Percentiles rank a stretch among this genome's conserved stretches.
Conservation (phyloP, 108 stramenopile species). For the Aurantiochytrium sp. region DNA sequence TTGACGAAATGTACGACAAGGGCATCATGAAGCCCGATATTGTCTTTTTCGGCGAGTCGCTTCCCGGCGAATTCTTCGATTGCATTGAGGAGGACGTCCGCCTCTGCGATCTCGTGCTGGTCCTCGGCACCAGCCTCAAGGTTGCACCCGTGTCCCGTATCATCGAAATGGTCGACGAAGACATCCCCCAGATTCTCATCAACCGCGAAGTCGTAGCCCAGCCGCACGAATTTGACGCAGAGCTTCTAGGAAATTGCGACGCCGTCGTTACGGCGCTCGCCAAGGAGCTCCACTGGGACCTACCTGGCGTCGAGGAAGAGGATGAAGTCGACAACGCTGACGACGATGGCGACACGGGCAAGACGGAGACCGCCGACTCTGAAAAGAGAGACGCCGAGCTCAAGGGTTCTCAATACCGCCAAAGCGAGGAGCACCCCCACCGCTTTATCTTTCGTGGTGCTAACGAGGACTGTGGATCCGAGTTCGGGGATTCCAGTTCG, state of each 20-base stretch:
- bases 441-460: background rate
- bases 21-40: slow-evolving; percentile 59
- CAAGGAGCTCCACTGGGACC: background rate
- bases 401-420: background rate
- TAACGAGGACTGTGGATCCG: background rate
- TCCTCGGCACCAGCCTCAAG: slow-evolving; percentile 58
- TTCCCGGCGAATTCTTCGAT: slow-evolving; percentile 34
- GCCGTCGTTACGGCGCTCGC: background rate
- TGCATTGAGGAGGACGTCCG: slow-evolving; percentile 39
- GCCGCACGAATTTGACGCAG: slow-evolving; percentile 42
- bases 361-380: background rate
- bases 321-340: background rate
- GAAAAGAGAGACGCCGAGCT: background rate
- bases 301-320: background rate
- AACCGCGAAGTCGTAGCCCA: slow-evolving; percentile 44
- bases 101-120: slow-evolving; percentile 46
- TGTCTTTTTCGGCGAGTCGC: slow-evolving; percentile 59
- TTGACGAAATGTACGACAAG: background rate
- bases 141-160: slow-evolving; percentile 72
- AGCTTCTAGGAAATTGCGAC: slow-evolving; percentile 41
- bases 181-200: slow-evolving; percentile 47
- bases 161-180: slow-evolving; percentile 36
- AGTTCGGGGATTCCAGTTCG: background rate
- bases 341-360: background rate
- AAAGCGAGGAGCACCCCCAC: background rate